phyloP scores from a whole-genome alignment of 805 yeast genomes.

The Monosporozyma servazzii region DNA sequence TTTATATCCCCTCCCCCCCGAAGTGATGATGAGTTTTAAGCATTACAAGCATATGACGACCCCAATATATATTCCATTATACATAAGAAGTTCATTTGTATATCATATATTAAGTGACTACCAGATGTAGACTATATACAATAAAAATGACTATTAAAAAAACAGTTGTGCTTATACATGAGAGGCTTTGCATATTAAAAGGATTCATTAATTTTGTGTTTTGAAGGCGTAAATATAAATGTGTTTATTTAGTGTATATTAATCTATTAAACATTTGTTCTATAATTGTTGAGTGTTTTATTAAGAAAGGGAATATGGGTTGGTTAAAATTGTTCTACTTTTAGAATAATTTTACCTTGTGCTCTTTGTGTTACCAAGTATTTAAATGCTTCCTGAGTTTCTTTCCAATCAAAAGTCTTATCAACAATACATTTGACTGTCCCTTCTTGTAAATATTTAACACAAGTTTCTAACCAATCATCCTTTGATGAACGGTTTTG shows the following conservation, averaged over 20 bases:
- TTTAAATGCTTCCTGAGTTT: constrained; percentile 45
- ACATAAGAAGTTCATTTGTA: background rate
- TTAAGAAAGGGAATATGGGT: background rate
- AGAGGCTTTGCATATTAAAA: no score
- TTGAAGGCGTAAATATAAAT: background rate
- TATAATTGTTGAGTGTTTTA: no score
- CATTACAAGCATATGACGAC: background rate
- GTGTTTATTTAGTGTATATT: no score
- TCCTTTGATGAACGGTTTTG: constrained; percentile 20
- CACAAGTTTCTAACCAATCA: constrained; percentile 36
- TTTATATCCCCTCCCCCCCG: background rate
- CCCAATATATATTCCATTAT: background rate
- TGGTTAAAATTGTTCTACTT: constrained; percentile 33
- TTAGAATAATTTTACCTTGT: constrained; percentile 57
- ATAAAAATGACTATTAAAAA: no score
- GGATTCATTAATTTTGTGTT: background rate
- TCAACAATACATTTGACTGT: constrained; percentile 46
- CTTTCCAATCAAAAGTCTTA: constrained; percentile 44
- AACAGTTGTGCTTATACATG: no score
- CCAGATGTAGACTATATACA: background rate
- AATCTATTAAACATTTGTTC: background rate
- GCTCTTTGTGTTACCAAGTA: constrained; percentile 43
- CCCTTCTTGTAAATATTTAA: constrained; percentile 39
- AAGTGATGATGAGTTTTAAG: background rate
- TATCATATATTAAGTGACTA: background rate